Evolutionary conservation across 768 basidiomycete species (phyloP).

Genomic region (Rhizopogon sp.): DNA sequence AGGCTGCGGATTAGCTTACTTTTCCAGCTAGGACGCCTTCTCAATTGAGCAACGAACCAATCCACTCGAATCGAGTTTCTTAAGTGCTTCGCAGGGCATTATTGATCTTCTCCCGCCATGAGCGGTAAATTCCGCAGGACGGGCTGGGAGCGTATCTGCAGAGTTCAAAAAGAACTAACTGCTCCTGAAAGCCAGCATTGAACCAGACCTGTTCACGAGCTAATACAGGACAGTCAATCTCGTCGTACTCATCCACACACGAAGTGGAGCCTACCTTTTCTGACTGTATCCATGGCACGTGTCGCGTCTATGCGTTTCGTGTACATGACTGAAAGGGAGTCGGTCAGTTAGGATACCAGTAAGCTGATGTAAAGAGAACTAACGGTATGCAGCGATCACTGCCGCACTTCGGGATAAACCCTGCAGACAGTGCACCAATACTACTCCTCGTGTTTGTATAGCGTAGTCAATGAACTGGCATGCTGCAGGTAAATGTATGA

Average conservation of each 20-base stretch:
- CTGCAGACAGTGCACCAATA: constrained; percentile 65
- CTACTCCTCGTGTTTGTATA: constrained; percentile 48
- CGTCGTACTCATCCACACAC: constrained; percentile 2
- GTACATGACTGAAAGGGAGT: constrained; percentile 54
- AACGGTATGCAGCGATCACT: constrained; percentile 75
- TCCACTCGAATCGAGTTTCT: constrained; percentile 2
- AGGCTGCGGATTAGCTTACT: constrained; percentile 8
- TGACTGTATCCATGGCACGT: constrained; percentile 54
- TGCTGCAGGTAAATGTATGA: constrained; percentile 61
- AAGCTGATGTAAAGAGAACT: constrained; percentile 19
- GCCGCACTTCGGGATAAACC: constrained; percentile 64
- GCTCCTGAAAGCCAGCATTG: constrained; percentile 75
- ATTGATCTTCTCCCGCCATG: constrained; percentile 57
- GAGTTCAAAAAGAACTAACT: constrained; percentile 69
- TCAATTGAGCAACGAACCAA: constrained; percentile 6
- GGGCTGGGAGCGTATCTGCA: constrained; percentile 63
- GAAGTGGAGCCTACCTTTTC: constrained; percentile 41
- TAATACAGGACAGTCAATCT: constrained; percentile 19
- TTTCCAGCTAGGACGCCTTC: constrained; percentile 7
- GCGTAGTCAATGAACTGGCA: constrained; percentile 66
- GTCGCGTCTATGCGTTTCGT: constrained; percentile 50
- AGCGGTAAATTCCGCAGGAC: constrained; percentile 57
- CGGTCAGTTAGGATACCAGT: constrained; percentile 6
- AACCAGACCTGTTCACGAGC: constrained; percentile 77
- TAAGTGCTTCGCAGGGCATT: constrained; percentile 33